Evolutionary conservation across 2,329 filamentous ascomycete genomes (phyloP).

Genomic region (Berkeleyomyces basicola): DNA sequence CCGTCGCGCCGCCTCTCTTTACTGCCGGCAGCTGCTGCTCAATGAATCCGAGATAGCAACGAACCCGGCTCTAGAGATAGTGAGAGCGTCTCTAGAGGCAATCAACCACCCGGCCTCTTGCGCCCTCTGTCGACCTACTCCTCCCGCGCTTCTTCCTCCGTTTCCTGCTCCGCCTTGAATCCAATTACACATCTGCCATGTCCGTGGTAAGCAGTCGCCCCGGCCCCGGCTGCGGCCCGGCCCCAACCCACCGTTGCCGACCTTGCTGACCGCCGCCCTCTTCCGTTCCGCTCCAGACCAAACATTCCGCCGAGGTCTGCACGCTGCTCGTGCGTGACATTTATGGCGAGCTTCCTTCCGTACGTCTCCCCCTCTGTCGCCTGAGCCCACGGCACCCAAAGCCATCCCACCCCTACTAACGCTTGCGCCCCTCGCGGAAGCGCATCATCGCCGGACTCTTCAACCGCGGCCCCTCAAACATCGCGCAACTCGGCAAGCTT

Average conservation of each 20-base stretch:
- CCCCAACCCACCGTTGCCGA: not conserved
- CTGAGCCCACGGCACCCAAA: not conserved
- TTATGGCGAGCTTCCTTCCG: conserved; percentile 81
- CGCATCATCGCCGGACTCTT: conserved; percentile 70
- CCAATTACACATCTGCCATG: conserved; percentile 32
- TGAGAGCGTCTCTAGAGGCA: conserved; percentile 62
- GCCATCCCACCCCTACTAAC: not conserved
- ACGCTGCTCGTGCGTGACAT: conserved; percentile 74
- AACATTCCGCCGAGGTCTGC: conserved; percentile 75
- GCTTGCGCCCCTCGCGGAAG: conserved; percentile 30
- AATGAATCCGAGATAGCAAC: conserved; percentile 51
- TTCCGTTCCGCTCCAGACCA: conserved; percentile 29
- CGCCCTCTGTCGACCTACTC: not conserved
- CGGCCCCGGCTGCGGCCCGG: not conserved
- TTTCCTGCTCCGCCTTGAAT: conserved; percentile 20
- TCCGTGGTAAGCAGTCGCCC: conserved; percentile 20
- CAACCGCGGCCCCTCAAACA: conserved; percentile 58
- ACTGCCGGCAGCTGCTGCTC: conserved; percentile 18
- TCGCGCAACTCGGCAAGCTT: conserved; percentile 51
- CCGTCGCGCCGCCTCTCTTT: not conserved
- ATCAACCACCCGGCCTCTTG: conserved; percentile 22
- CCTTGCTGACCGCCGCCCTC: not conserved
- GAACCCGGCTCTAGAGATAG: conserved; percentile 58
- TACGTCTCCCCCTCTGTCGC: conserved; percentile 31
- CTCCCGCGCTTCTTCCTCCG: not conserved